These are phyloP conservation scores for Debaryomyces subglobosus DNA, from an alignment of 1,139 yeast species.

Conservation along the genomic window DNA sequence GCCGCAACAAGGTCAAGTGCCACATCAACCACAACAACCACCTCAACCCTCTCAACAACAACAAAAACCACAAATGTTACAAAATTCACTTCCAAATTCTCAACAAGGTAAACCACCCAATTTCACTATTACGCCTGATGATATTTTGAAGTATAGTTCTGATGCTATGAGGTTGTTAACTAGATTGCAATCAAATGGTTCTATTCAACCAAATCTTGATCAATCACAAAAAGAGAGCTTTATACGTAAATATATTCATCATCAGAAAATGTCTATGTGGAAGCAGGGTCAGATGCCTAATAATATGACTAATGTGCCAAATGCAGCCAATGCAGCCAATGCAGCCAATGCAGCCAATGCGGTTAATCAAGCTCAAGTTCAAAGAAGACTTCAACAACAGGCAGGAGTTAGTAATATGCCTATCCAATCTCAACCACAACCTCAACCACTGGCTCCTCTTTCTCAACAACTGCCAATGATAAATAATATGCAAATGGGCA, in stretches of 20 bases:
- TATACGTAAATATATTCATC: constrained; percentile 43
- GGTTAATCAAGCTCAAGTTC: constrained; percentile 14
- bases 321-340: constrained; percentile 1
- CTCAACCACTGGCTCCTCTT: constrained; percentile 14
- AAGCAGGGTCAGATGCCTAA: constrained; percentile 32
- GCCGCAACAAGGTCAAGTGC: constrained; percentile 16
- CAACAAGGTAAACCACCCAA: constrained; percentile 35
- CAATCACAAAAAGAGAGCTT: constrained; percentile 43
- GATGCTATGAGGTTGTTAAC: constrained; percentile 45
- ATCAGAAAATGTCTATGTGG: constrained; percentile 47
- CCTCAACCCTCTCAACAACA: constrained; percentile 19
- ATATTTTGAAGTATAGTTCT: constrained; percentile 41
- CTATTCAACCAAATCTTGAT: constrained; percentile 37
- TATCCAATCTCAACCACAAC: constrained; percentile 14
- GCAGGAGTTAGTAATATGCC: constrained; percentile 14
- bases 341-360: constrained; percentile 9
- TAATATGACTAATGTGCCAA: constrained; percentile 11
- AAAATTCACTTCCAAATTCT: constrained; percentile 12
- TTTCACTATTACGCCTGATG: constrained; percentile 45
- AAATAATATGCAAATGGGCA: constrained; percentile 20
- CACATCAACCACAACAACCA: constrained; percentile 14
- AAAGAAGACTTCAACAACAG: constrained; percentile 17
- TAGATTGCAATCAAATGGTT: constrained; percentile 43
- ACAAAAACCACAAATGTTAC: constrained; percentile 17
- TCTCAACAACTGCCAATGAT: constrained; percentile 28